phyloP scores from a whole-genome alignment of 345 rosid species.

The Gossypium thurberi region DNA sequence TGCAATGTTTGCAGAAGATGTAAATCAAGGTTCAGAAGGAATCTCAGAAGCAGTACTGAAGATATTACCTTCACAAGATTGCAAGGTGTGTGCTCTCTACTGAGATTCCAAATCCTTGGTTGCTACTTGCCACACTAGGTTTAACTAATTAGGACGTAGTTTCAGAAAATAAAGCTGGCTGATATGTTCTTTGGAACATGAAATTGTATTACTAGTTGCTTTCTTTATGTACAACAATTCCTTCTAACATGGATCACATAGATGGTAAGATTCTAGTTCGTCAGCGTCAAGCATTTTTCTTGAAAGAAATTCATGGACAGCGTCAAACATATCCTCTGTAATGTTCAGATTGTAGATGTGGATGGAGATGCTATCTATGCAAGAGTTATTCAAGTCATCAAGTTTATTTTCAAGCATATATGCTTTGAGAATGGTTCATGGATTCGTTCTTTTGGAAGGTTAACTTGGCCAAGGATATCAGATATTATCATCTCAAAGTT shows the following conservation, averaged over 20 bases:
- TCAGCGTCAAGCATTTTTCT: neutral
- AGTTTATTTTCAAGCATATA: conserved; percentile 49
- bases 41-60: conserved; percentile 43
- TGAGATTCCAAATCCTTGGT: conserved; percentile 1
- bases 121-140: neutral
- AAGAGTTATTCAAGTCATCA: conserved; percentile 52
- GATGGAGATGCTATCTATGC: conserved; percentile 60
- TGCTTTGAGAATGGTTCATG: conserved; percentile 76
- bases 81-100: conserved; percentile 37
- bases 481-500: conserved; percentile 76
- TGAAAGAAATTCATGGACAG: conserved; percentile 1
- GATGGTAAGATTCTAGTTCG: neutral
- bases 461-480: conserved; percentile 90
- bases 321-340: conserved; percentile 8
- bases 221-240: neutral
- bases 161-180: conserved; percentile 1
- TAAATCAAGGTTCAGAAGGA: conserved; percentile 36
- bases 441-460: conserved; percentile 76
- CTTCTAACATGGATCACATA: neutral
- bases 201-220: neutral
- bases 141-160: neutral
- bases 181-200: neutral
- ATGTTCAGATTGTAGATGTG: conserved; percentile 41
- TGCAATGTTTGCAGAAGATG: conserved; percentile 46
- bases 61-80: conserved; percentile 39